These are phyloP conservation scores for Acacia pycnantha DNA, from an alignment of 331 rosid genomes.

Conservation along the genomic window DNA sequence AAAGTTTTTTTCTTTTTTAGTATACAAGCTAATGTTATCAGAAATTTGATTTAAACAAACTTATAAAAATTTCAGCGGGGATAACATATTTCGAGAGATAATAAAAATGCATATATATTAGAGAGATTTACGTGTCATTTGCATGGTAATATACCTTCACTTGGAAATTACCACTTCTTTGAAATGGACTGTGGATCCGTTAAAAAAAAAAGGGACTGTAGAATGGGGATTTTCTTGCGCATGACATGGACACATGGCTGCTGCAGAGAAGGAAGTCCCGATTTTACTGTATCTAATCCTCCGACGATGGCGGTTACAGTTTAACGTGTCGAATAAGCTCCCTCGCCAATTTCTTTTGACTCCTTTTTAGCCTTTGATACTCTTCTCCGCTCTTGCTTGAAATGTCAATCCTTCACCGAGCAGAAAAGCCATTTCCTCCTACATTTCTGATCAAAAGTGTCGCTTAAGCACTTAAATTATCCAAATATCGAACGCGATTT, in stretches of 20 bases:
- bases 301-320: not conserved
- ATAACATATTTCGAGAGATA: too few species aligned
- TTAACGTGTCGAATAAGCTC: slow-evolving; percentile 31
- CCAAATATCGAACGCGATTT: not conserved
- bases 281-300: not conserved
- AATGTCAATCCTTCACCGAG: not conserved
- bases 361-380: slow-evolving; percentile 11
- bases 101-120: not conserved
- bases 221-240: not conserved
- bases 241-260: not conserved
- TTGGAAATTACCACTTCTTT: not conserved
- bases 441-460: not conserved
- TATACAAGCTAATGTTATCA: too few species aligned
- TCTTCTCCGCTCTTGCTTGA: slow-evolving; percentile 11
- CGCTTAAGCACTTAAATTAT: not conserved
- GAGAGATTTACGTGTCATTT: not conserved
- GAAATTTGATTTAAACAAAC: too few species aligned
- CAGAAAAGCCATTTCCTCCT: slow-evolving; percentile 1
- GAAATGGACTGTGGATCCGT: not conserved
- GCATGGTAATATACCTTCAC: not conserved
- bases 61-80: too few species aligned
- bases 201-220: too few species aligned
- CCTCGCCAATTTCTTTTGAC: slow-evolving; percentile 26
- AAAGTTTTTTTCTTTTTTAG: too few species aligned
- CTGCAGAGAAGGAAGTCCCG: not conserved